phyloP scores from a whole-genome alignment of 2,329 filamentous ascomycete species.

The Fusarium mundagurra region DNA sequence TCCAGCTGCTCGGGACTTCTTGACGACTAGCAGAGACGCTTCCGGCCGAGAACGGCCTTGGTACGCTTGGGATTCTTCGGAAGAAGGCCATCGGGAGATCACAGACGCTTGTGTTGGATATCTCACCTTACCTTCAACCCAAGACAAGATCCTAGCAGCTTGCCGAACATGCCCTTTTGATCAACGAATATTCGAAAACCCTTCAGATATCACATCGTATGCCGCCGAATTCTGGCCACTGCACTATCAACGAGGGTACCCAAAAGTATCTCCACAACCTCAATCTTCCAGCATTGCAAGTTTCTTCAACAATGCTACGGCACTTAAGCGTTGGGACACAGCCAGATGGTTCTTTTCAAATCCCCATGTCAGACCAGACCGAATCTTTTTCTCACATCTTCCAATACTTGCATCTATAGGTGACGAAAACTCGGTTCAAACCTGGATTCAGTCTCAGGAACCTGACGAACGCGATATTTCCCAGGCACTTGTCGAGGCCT shows the following conservation, averaged over 20 bases:
- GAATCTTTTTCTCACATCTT: rapidly evolving
- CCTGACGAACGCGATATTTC: background rate
- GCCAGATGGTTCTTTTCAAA: background rate
- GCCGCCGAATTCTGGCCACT: background rate
- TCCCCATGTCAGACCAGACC: background rate
- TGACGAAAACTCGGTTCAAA: rapidly evolving
- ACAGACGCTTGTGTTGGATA: background rate
- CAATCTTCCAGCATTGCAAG: rapidly evolving
- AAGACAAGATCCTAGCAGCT: background rate
- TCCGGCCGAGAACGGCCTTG: rapidly evolving
- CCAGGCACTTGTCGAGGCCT: background rate
- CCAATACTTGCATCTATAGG: background rate
- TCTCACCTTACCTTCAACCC: background rate
- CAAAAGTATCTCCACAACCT: no score
- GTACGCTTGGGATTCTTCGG: background rate
- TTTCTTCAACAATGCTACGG: background rate
- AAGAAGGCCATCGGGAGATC: background rate
- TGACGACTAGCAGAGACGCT: background rate
- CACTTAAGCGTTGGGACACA: background rate
- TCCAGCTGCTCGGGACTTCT: background rate
- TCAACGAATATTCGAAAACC: background rate
- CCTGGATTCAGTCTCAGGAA: background rate
- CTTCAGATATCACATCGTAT: background rate
- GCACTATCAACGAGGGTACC: background rate
- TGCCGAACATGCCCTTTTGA: background rate